Conservation (phyloP, 768 basidiomycete species). For the Lactifluus rugatus region DNA sequence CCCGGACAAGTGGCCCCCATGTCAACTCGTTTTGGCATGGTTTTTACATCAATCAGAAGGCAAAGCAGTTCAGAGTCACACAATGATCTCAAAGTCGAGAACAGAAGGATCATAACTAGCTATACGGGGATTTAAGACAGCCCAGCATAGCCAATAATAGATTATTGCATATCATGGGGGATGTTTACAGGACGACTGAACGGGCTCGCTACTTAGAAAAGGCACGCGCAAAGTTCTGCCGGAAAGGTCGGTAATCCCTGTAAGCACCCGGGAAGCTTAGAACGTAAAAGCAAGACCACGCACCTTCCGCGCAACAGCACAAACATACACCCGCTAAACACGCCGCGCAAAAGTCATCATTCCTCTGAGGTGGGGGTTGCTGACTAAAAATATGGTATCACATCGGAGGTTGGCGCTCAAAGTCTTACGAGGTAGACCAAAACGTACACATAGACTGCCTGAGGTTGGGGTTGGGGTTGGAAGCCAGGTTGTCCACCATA, state of each 20-base stretch:
- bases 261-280: background rate
- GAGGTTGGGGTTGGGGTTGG: conserved; percentile 60
- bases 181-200: conserved; percentile 3
- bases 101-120: background rate
- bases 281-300: conserved; percentile 21
- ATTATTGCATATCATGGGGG: background rate
- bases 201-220: conserved; percentile 36
- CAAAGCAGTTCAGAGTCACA: no score
- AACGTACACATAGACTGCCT: conserved; percentile 75
- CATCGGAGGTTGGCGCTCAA: conserved; percentile 18
- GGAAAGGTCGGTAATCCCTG: background rate
- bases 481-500: conserved; percentile 34
- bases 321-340: conserved; percentile 55
- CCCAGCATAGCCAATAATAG: background rate
- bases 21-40: background rate
- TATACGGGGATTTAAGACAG: background rate
- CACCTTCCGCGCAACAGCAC: conserved; percentile 71
- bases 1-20: background rate
- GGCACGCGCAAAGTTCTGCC: conserved; percentile 66
- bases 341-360: conserved; percentile 44
- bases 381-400: conserved; percentile 27
- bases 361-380: conserved; percentile 40
- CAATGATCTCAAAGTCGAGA: background rate
- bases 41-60: background rate
- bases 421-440: background rate